phyloP scores from a whole-genome alignment of 805 yeast species.

The Ascoidea tarda region DNA sequence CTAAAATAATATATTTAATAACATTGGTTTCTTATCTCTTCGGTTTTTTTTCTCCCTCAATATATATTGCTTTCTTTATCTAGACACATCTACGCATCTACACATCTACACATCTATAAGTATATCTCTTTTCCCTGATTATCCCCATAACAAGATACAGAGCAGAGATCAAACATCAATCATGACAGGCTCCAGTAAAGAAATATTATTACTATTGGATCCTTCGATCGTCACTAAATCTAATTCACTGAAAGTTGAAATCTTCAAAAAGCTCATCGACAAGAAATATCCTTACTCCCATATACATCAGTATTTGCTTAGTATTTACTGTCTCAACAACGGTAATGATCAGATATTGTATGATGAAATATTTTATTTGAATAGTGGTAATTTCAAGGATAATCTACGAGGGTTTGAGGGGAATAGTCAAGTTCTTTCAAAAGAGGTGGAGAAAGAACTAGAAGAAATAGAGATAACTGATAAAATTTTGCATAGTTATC shows the following conservation, averaged over 20 bases:
- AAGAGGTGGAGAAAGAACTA: background rate
- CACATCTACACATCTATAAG: background rate
- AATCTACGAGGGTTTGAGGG: background rate
- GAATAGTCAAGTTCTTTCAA: background rate
- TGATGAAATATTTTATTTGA: background rate
- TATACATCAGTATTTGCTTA: slow-evolving; percentile 8
- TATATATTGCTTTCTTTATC: background rate
- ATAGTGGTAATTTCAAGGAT: slow-evolving; percentile 2
- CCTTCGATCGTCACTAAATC: slow-evolving; percentile 8
- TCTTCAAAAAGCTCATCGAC: slow-evolving; percentile 6
- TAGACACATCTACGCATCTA: background rate
- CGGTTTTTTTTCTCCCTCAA: background rate
- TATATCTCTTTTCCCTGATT: background rate
- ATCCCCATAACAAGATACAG: background rate
- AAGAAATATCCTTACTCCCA: slow-evolving; percentile 1
- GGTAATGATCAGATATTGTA: slow-evolving; percentile 2
- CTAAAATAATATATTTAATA: background rate
- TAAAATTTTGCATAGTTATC: background rate
- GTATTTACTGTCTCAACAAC: slow-evolving; percentile 3
- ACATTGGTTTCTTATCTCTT: background rate
- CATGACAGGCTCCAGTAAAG: slow-evolving; percentile 2
- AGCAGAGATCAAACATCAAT: background rate
- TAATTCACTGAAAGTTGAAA: slow-evolving; percentile 7
- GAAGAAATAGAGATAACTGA: background rate
- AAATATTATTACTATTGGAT: slow-evolving; percentile 6